A percentile compares a stretch with the other conserved stretches of the same genome.
phyloP scores from a whole-genome alignment of 2,329 filamentous ascomycete species.

The Pestalotiopsis sp. region DNA sequence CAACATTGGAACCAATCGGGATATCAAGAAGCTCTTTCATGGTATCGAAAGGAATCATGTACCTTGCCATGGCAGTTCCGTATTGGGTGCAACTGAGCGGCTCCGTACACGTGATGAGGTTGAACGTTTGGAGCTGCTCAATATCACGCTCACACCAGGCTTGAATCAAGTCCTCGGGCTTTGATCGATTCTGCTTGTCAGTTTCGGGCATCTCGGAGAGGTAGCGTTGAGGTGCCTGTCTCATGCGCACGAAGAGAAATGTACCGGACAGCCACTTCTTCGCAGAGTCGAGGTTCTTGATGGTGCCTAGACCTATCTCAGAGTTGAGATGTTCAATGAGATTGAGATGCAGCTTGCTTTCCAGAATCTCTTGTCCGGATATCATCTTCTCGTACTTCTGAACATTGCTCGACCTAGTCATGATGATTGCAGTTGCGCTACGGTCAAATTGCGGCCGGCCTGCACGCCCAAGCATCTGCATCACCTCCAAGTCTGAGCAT shows the following conservation, averaged over 20 bases:
- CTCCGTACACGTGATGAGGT: constrained; percentile 53
- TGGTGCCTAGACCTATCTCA: constrained; percentile 76
- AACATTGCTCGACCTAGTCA: constrained; percentile 70
- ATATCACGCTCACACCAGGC: constrained; percentile 74
- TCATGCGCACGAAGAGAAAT: constrained; percentile 76
- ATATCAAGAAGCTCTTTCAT: constrained; percentile 73
- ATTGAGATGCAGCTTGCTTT: constrained; percentile 79
- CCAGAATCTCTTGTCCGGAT: constrained; percentile 71
- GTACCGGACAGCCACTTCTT: constrained; percentile 76
- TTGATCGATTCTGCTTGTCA: constrained; percentile 16
- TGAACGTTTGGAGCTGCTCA: constrained; percentile 60
- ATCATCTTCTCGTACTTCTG: constrained; percentile 73
- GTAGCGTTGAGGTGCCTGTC: constrained; percentile 72
- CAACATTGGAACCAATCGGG: constrained; percentile 60
- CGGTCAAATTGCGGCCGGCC: constrained; percentile 83
- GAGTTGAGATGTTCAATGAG: constrained; percentile 84
- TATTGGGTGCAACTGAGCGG: constrained; percentile 68
- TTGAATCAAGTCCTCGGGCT: constrained; percentile 66
- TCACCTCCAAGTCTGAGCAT: constrained; percentile 81
- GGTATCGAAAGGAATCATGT: constrained; percentile 78
- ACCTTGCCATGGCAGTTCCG: constrained; percentile 80
- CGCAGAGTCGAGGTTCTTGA: constrained; percentile 65
- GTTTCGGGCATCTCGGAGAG: constrained; percentile 35
- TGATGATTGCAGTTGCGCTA: constrained; percentile 75
- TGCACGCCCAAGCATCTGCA: constrained; percentile 88